Conservation (phyloP, 2,329 filamentous ascomycete species). For the Neofusicoccum umdonicola region DNA sequence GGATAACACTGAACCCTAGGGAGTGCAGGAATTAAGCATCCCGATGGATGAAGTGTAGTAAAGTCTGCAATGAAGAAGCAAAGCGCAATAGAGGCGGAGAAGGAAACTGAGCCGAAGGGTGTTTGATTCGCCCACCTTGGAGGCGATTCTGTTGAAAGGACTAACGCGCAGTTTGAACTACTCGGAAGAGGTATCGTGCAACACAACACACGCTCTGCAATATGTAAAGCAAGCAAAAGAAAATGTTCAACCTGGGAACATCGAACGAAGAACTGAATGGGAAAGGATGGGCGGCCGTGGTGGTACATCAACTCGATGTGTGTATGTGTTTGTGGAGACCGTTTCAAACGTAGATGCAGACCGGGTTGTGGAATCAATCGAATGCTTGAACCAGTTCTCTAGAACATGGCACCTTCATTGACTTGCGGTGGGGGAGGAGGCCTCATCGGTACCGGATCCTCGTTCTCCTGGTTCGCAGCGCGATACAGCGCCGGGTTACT, state of each 20-base stretch:
- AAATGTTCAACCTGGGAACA: neutral
- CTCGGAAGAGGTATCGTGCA: constrained; percentile 13
- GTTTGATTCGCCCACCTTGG: neutral
- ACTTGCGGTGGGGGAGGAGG: constrained; percentile 6
- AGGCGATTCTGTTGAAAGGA: neutral
- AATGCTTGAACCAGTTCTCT: neutral
- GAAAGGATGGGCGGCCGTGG: neutral
- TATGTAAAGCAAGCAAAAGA: neutral
- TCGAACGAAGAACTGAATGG: neutral
- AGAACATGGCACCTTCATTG: constrained; percentile 19
- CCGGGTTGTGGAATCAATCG: neutral
- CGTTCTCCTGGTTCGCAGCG: neutral
- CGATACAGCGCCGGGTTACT: constrained; percentile 11
- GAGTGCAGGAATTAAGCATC: neutral
- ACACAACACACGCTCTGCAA: constrained; percentile 10
- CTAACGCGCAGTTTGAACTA: neutral
- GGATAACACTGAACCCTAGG: neutral
- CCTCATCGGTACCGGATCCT: neutral
- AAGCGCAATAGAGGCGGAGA: neutral
- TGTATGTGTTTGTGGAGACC: neutral
- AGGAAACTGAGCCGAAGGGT: neutral
- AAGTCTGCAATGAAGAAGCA: neutral
- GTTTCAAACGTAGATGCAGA: neutral
- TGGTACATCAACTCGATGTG: neutral
- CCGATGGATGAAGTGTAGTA: neutral